These are phyloP conservation scores for Pseudogymnoascus sp. DNA, from an alignment of 2,329 filamentous ascomycete species.

Conservation along the genomic window DNA sequence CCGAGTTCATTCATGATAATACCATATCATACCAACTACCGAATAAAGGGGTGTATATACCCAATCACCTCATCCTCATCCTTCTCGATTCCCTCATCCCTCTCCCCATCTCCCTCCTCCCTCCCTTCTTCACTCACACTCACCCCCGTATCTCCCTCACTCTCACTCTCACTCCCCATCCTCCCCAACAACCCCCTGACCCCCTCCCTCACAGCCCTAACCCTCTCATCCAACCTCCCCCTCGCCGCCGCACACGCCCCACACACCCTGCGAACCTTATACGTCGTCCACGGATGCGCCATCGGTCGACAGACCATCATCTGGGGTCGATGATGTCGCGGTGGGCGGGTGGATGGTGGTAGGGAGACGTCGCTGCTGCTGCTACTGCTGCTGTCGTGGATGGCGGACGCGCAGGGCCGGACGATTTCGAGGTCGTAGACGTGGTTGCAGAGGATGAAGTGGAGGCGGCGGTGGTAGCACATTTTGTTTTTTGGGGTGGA, in stretches of 20 bases:
- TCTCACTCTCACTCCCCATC: neutral
- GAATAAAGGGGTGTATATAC: neutral
- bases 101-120: neutral
- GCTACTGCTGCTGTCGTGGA: too few species aligned
- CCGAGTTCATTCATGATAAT: neutral
- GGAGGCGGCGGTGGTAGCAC: slow-evolving; percentile 37
- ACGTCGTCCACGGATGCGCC: neutral
- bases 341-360: neutral
- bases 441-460: slow-evolving; percentile 48
- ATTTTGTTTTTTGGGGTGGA: neutral
- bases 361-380: neutral
- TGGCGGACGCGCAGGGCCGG: slow-evolving; percentile 23
- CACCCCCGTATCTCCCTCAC: neutral
- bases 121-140: neutral
- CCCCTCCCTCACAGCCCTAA: neutral
- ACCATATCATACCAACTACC: neutral
- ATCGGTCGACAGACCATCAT: neutral
- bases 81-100: neutral
- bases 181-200: neutral
- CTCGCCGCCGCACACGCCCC: neutral
- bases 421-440: slow-evolving; percentile 31
- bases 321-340: too few species aligned
- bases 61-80: neutral
- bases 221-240: neutral
- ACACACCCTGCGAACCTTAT: neutral